Conservation (phyloP, 495 filamentous ascomycete genomes). For the Aspergillus indologenus region DNA sequence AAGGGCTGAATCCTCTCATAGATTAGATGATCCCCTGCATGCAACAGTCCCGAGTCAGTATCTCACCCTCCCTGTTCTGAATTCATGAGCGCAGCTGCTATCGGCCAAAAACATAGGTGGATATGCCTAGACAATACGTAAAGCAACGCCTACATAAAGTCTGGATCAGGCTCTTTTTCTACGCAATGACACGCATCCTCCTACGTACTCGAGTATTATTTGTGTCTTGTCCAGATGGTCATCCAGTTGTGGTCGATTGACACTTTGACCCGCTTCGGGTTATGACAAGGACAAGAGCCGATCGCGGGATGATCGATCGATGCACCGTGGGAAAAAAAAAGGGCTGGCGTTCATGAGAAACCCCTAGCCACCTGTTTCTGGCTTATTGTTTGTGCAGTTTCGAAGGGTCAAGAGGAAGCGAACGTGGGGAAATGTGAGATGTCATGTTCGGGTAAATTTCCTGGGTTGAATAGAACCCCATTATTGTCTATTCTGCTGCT, state of each 20-base stretch:
- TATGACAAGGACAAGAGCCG: slow-evolving; percentile 12
- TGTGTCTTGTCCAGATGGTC: not conserved
- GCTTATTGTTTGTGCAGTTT: not conserved
- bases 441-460: slow-evolving; percentile 2
- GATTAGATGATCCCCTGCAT: not conserved
- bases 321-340: slow-evolving; percentile 2
- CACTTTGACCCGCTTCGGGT: slow-evolving; percentile 10
- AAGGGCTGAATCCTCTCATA: not conserved
- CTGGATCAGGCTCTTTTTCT: not conserved
- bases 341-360: slow-evolving; percentile 1
- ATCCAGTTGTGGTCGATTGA: slow-evolving; percentile 3
- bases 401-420: not conserved
- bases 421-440: slow-evolving; percentile 9
- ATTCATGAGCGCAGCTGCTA: not conserved
- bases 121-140: not conserved
- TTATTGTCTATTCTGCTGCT: not conserved
- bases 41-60: not conserved
- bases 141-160: not conserved
- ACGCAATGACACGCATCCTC: not conserved
- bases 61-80: not conserved
- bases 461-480: not conserved
- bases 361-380: not conserved
- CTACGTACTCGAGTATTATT: not conserved
- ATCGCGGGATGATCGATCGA: slow-evolving; percentile 17
- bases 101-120: not conserved